Conservation (phyloP, 2,329 filamentous ascomycete genomes). For the Didymosphaeria variabile region DNA sequence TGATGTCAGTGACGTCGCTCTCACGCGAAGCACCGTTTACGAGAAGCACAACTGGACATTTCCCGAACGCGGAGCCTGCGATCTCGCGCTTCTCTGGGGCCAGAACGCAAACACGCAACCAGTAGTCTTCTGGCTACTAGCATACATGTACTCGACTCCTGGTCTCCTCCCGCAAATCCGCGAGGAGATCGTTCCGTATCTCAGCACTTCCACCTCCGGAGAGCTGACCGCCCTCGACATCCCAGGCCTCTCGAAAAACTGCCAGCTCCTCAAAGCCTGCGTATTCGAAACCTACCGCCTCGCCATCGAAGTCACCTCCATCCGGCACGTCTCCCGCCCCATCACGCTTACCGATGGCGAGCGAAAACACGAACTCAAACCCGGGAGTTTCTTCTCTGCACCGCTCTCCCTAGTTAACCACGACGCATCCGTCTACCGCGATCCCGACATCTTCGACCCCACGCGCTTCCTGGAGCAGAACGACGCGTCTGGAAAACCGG, state of each 20-base stretch:
- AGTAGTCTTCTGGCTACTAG: background rate
- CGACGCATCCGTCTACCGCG: background rate
- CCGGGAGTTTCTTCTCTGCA: background rate
- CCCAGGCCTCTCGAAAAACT: background rate
- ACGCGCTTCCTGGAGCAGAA: background rate
- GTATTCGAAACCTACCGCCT: constrained; percentile 2
- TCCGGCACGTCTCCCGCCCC: background rate
- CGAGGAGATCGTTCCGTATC: background rate
- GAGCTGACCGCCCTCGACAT: background rate
- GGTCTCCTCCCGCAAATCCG: background rate
- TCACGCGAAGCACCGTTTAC: background rate
- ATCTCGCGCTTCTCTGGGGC: background rate
- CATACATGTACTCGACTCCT: background rate
- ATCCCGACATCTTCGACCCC: background rate
- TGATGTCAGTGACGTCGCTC: background rate
- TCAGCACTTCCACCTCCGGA: background rate
- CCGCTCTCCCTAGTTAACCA: background rate
- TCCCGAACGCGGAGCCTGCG: background rate
- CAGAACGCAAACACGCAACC: constrained; percentile 7
- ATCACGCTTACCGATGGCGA: background rate
- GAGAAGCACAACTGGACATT: background rate
- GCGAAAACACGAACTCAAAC: background rate
- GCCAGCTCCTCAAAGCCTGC: constrained; percentile 1
- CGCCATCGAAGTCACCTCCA: background rate
- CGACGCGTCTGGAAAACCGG: background rate